phyloP scores from a whole-genome alignment of 2,329 filamentous ascomycete species.

The Phialemoniopsis sp. region DNA sequence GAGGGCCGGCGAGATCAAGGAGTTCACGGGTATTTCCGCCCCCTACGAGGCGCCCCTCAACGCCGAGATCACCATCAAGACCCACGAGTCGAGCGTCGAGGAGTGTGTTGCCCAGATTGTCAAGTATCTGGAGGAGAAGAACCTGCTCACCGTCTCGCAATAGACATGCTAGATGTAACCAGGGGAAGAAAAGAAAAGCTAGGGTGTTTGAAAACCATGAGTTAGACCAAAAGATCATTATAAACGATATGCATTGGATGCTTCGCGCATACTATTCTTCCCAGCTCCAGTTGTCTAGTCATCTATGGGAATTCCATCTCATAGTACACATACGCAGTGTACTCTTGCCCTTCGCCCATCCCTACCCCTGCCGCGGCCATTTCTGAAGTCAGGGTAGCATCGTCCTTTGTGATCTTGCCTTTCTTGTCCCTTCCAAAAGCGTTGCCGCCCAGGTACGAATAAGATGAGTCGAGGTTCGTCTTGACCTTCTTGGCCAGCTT shows the following conservation, averaged over 20 bases:
- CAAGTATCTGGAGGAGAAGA: constrained; percentile 69
- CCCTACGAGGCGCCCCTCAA: constrained; percentile 88
- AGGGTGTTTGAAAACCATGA: no score
- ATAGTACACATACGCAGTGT: constrained; percentile 96
- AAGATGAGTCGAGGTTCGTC: constrained; percentile 73
- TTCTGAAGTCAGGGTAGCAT: constrained; percentile 72
- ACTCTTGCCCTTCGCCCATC: constrained; percentile 72
- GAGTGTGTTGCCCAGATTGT: constrained; percentile 85
- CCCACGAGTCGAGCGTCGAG: constrained; percentile 77
- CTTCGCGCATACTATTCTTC: no score
- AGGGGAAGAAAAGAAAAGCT: no score
- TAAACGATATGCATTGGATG: no score
- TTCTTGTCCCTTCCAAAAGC: constrained; percentile 93
- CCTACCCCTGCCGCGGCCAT: constrained; percentile 72
- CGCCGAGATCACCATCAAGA: constrained; percentile 84
- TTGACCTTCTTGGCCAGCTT: constrained; percentile 80
- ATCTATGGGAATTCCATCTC: constrained; percentile 71
- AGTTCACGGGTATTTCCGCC: constrained; percentile 93
- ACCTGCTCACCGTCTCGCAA: constrained; percentile 36
- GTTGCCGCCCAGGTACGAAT: constrained; percentile 91
- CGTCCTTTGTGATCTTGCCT: constrained; percentile 86
- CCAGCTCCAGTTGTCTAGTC: background rate
- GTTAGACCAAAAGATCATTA: no score
- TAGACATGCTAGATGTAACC: no score
- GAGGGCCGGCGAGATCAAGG: constrained; percentile 86